Conservation (phyloP, 108 stramenopile species). For the Cyclotella sp. region DNA sequence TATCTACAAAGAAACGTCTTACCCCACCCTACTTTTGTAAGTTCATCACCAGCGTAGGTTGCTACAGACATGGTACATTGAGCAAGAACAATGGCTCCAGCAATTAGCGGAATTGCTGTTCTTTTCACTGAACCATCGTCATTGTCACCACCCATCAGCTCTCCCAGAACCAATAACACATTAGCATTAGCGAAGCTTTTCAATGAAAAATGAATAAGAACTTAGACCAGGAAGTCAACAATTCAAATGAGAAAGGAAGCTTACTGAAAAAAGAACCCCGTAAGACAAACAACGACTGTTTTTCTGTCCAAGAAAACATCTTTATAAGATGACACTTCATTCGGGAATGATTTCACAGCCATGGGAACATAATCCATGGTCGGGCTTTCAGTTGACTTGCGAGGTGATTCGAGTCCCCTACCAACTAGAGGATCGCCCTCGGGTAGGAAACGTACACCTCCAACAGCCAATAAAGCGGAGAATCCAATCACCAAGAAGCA, state of each 20-base stretch:
- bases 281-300: slow-evolving; percentile 73
- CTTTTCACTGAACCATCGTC: slow-evolving; percentile 74
- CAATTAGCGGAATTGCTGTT: slow-evolving; percentile 84
- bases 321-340: slow-evolving; percentile 67
- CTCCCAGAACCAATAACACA: slow-evolving; percentile 85
- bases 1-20: too few species aligned
- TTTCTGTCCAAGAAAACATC: slow-evolving; percentile 75
- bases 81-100: slow-evolving; percentile 85
- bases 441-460: slow-evolving; percentile 72
- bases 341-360: slow-evolving; percentile 22
- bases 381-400: slow-evolving; percentile 11
- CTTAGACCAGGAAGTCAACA: neutral
- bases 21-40: slow-evolving; percentile 73
- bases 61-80: slow-evolving; percentile 84
- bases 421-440: slow-evolving; percentile 81
- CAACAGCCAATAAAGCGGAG: slow-evolving; percentile 69
- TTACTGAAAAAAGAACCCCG: slow-evolving; percentile 89
- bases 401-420: slow-evolving; percentile 67
- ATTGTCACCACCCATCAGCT: slow-evolving; percentile 86
- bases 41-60: slow-evolving; percentile 64
- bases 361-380: slow-evolving; percentile 37
- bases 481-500: slow-evolving; percentile 87
- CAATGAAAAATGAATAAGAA: neutral
- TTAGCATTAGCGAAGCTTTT: slow-evolving; percentile 87
- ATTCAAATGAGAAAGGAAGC: slow-evolving; percentile 2